A percentile compares a stretch with the other conserved stretches of the same genome.
Evolutionary conservation across 2,329 filamentous ascomycete species (phyloP).

Genomic region (Torrubiella hemipterigena): DNA sequence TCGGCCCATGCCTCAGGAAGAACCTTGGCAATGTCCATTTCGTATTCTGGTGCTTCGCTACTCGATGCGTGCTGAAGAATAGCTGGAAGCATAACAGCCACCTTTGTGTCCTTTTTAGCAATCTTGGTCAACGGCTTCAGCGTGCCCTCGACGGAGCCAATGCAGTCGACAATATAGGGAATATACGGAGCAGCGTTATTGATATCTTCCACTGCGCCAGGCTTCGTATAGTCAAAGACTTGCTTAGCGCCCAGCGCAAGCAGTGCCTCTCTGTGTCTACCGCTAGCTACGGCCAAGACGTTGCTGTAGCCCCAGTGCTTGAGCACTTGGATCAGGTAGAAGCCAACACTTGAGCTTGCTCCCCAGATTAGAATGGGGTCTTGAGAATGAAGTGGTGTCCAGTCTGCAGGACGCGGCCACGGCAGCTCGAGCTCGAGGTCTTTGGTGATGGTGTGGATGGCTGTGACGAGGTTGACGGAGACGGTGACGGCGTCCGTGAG

Average conservation of each 20-base stretch:
- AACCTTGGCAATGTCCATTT: slow-evolving; percentile 34
- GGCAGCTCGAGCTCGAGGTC: slow-evolving; percentile 42
- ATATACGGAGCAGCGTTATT: slow-evolving; percentile 18
- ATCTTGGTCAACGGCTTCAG: slow-evolving; percentile 37
- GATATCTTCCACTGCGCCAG: slow-evolving; percentile 22
- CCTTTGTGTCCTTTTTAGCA: slow-evolving; percentile 32
- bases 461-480: slow-evolving; percentile 46
- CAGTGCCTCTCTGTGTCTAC: slow-evolving; percentile 31
- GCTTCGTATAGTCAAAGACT: slow-evolving; percentile 34
- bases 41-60: slow-evolving; percentile 35
- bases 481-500: slow-evolving; percentile 37
- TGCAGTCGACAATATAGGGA: slow-evolving; percentile 42
- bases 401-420: slow-evolving; percentile 39
- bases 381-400: slow-evolving; percentile 20
- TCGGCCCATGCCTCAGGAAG: slow-evolving; percentile 33
- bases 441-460: slow-evolving; percentile 37
- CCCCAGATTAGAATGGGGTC: slow-evolving; percentile 38
- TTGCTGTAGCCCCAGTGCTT: slow-evolving; percentile 38
- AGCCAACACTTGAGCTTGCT: slow-evolving; percentile 38
- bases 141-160: slow-evolving; percentile 34
- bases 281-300: slow-evolving; percentile 35
- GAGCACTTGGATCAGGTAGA: slow-evolving; percentile 36
- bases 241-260: slow-evolving; percentile 27
- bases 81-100: slow-evolving; percentile 49
- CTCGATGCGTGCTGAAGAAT: slow-evolving; percentile 40